These are phyloP conservation scores for Allomyces macrogynus DNA, from an alignment of 192 early-diverging fungal species.

Conservation along the genomic window DNA sequence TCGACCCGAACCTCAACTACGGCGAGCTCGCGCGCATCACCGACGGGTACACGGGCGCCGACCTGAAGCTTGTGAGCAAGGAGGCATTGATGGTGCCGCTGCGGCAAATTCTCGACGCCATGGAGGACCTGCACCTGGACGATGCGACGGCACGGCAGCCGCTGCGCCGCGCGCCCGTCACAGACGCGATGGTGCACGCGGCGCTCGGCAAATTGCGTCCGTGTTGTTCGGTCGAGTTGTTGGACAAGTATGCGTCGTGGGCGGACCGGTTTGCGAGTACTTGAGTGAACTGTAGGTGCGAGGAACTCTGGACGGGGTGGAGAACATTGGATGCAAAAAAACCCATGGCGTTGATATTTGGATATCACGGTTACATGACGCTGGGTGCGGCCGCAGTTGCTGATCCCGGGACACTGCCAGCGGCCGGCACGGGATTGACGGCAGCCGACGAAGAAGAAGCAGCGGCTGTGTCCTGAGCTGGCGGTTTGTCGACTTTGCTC, in stretches of 20 bases:
- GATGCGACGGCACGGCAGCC: constrained; percentile 1
- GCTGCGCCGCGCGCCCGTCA: too few relatives aligned
- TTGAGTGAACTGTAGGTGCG: too few relatives aligned
- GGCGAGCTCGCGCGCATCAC: constrained; percentile 13
- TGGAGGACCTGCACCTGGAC: constrained; percentile 10
- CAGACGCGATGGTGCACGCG: not conserved
- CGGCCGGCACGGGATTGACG: not conserved
- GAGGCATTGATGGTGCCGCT: constrained; percentile 34
- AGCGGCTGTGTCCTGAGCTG: not conserved
- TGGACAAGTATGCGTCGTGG: too few relatives aligned
- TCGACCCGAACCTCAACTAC: constrained; percentile 17
- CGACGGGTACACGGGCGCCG: constrained; percentile 30
- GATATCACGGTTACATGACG: too few relatives aligned
- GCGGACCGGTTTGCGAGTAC: too few relatives aligned
- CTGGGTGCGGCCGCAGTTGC: not conserved
- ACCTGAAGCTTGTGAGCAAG: constrained; percentile 32
- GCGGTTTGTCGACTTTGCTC: not conserved
- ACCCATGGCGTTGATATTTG: too few relatives aligned
- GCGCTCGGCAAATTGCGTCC: not conserved
- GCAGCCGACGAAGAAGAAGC: not conserved
- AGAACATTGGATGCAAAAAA: too few relatives aligned
- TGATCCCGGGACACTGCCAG: not conserved
- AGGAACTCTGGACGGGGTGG: too few relatives aligned
- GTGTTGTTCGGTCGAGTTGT: too few relatives aligned
- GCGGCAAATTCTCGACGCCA: constrained; percentile 20